phyloP scores from a whole-genome alignment of 1,284 basidiomycete genomes.

The Heliocybe sulcata region DNA sequence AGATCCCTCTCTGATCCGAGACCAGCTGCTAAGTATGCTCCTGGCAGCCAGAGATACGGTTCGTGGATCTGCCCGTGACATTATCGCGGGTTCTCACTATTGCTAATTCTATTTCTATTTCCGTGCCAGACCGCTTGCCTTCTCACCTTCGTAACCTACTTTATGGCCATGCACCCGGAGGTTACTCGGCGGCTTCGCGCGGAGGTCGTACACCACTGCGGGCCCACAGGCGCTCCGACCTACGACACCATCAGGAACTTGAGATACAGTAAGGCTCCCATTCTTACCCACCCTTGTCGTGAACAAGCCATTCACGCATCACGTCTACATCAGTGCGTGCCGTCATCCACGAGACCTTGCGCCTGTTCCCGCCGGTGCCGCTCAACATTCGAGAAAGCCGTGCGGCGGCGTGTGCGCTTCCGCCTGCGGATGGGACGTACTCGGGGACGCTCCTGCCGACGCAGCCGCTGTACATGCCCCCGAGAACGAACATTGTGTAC shows the following conservation, averaged over 20 bases:
- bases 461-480: constrained; percentile 52
- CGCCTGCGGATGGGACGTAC: constrained; percentile 41
- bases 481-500: constrained; percentile 46
- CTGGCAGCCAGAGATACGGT: constrained; percentile 72
- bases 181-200: constrained; percentile 44
- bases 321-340: constrained; percentile 44
- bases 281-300: background rate
- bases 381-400: constrained; percentile 56
- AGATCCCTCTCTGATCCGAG: constrained; percentile 55
- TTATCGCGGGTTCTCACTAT: constrained; percentile 4
- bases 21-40: constrained; percentile 68
- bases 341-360: constrained; percentile 65
- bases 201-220: constrained; percentile 52
- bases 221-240: constrained; percentile 36
- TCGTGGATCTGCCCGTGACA: constrained; percentile 12
- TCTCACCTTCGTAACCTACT: constrained; percentile 58
- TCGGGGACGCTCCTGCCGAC: constrained; percentile 17
- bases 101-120: constrained; percentile 1
- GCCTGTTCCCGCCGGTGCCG: constrained; percentile 68
- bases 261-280: constrained; percentile 46
- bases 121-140: constrained; percentile 48
- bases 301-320: constrained; percentile 2
- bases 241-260: constrained; percentile 47
- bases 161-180: constrained; percentile 54
- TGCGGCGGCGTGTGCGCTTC: constrained; percentile 37